Base-by-base conservation (phyloP, 2,329 filamentous ascomycete genomes). In the Cucurbitaria berberidis region DNA sequence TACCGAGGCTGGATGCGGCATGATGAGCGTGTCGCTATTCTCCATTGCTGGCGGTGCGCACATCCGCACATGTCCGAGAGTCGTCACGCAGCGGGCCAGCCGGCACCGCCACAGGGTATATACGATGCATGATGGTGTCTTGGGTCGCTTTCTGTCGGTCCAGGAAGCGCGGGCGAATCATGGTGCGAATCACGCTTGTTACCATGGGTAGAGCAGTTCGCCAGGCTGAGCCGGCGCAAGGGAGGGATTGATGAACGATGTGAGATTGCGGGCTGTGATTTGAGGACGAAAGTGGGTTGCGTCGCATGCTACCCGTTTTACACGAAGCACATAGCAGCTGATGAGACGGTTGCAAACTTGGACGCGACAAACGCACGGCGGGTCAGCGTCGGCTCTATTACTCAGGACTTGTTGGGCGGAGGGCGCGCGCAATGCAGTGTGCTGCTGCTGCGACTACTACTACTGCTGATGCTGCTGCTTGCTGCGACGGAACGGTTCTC, bases 71-170 rank as follows among this genome's bases (percentile, higher is more conserved):
- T 41, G 57, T 70, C 69, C 67, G 67, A 57, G 54, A 61, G 55
- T 64, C 63, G 68, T 67, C 67, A 69, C 55, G n/a, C 51, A 50
- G 60, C 69, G 67, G 68, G 61, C 60, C 55, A 46, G 60, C 60
- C 69, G 66, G 64, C 67, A 70, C 60, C 63, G 67, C 51, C 51
- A 55, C 50, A 52, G 39, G 44, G 53, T 51, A 58, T 51, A 47
- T n/a, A 40, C 47, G 53, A 48, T 44, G 52, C 35, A 42, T 52
- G 53, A 54, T n/a, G 51, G 45, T 34, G 59, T 41, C 48, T 48
- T 48, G 43, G 26, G 27, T 50, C 36, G 38, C 27, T 38, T 49
- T 5, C 9, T 42, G 47, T 22, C 42, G 53, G 55, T 43, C 40
- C n/a, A 26, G 38, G 32, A 34, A 27, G 49, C 26, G 54, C 52